A percentile compares a stretch with the other conserved stretches of the same genome.
These are phyloP conservation scores for Gremmenia infestans DNA, from an alignment of 2,329 filamentous ascomycete genomes.

Conservation along the genomic window DNA sequence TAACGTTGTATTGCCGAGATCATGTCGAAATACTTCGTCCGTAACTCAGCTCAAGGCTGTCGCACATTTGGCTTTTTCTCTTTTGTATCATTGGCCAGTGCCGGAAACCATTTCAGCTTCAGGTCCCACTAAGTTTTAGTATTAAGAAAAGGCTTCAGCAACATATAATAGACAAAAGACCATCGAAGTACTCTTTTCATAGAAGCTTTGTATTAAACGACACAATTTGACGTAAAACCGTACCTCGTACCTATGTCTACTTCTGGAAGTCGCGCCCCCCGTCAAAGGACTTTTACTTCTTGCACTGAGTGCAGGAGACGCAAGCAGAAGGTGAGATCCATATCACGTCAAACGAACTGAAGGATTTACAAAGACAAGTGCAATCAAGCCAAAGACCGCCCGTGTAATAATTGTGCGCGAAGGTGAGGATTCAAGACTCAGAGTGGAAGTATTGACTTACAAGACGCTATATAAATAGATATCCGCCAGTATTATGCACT, in stretches of 20 bases:
- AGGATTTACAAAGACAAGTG: constrained; percentile 8
- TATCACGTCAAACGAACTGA: background rate
- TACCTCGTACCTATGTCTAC: background rate
- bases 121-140: constrained; percentile 1
- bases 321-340: constrained; percentile 18
- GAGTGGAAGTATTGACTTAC: background rate
- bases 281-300: constrained; percentile 22
- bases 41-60: constrained; percentile 14
- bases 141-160: constrained; percentile 8
- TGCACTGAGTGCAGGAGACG: constrained; percentile 23
- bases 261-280: constrained; percentile 4
- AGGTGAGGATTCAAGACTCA: background rate
- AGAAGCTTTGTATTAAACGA: background rate
- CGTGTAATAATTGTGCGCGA: constrained; percentile 21
- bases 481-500: constrained; percentile 19
- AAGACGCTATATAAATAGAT: constrained; percentile 1
- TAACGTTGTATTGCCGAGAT: constrained; percentile 3
- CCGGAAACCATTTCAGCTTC: constrained; percentile 8
- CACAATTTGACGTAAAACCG: background rate
- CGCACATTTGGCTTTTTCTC: constrained; percentile 14
- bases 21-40: constrained; percentile 5
- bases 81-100: constrained; percentile 12
- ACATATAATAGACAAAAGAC: constrained; percentile 6
- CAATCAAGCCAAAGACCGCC: constrained; percentile 24
- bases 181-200: background rate